Evolutionary conservation across 1,284 basidiomycete species (phyloP), one percentile per base, ranked within the genome.

Genomic region (Naganishia albida): DNA sequence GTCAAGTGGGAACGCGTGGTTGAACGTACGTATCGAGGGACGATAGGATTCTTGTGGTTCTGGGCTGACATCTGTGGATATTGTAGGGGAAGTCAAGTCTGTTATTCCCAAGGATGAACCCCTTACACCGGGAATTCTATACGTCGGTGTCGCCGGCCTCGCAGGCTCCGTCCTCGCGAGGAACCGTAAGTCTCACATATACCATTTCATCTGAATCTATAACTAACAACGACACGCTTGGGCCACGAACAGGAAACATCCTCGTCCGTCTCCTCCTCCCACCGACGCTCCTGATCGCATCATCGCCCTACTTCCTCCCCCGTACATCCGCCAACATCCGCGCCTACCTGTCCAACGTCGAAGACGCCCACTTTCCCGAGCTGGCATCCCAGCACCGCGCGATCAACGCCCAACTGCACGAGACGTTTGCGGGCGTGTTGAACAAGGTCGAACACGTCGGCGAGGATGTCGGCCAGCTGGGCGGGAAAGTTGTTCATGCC

Each of bases 111-210:
- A 86, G 0, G 83, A 88, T 59, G 93, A 97, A 80, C 82, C 87
- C 0, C 83, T 96, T 43, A 93, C 88, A 7, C 93, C 93, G 1
- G 90, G 89, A 20, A 75, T 89, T 13, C 86, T 94, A 66, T 94
- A 93, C 80, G 87, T 92, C 63, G 90, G 91, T 53, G 85, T 97
- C 44, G 87, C 91, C 1, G 87, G 91, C 3, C 86, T 97, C 52
- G 89, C 90, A 0, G 90, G 89, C 1, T 91, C 90, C 64, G 88
- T 97, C 71, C 77, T 96, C 64, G 86, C 89, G 0, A 87, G 93
- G 44, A 88, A 88, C 69, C 87, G 93, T 72, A 69, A 73, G 77
- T 72, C 16, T 3, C 40, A 28, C n/a, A n/a, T n/a, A 4, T 2
- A 40, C 26, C 26, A 23, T n/a, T n/a, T 18, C 28, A 3, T 13